These are phyloP conservation scores for Shiraia sp. DNA, from an alignment of 2,329 filamentous ascomycete species.

Conservation along the genomic window DNA sequence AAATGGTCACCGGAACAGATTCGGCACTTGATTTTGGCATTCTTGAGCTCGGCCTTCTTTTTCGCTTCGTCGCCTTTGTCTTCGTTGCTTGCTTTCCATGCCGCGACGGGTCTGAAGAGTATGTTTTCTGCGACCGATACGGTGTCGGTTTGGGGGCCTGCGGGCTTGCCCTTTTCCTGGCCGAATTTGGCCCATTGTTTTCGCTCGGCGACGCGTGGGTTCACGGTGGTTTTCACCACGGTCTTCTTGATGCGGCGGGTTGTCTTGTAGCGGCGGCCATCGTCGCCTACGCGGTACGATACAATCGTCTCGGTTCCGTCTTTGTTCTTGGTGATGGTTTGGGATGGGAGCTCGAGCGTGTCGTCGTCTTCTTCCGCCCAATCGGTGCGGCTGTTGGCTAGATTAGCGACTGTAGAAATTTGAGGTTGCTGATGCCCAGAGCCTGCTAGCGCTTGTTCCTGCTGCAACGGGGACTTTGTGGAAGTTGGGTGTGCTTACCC, in stretches of 20 bases:
- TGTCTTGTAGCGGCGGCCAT: conserved; percentile 94
- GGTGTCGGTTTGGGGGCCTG: conserved; percentile 84
- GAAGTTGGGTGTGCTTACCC: conserved; percentile 40
- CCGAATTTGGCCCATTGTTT: conserved; percentile 95
- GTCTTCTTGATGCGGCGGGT: conserved; percentile 94
- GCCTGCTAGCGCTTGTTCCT: background rate
- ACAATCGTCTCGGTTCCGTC: conserved; percentile 97
- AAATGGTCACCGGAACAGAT: conserved; percentile 99
- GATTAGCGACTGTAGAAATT: conserved; percentile 5
- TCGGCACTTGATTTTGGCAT: conserved; percentile 99
- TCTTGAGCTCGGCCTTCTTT: conserved; percentile 75
- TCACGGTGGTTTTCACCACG: conserved; percentile 88
- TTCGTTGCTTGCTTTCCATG: conserved; percentile 89
- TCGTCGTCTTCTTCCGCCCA: conserved; percentile 92
- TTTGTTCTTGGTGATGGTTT: conserved; percentile 93
- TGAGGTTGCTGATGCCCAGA: background rate
- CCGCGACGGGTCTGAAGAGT: conserved; percentile 87
- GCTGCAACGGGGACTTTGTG: background rate
- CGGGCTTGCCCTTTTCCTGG: conserved; percentile 78
- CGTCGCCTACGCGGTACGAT: conserved; percentile 86
- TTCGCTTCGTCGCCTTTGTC: conserved; percentile 74
- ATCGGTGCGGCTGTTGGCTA: conserved; percentile 63
- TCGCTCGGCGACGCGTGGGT: conserved; percentile 94
- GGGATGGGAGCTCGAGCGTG: conserved; percentile 79
- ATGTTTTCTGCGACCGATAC: conserved; percentile 98